These are phyloP conservation scores for Mycena citricolor DNA, from an alignment of 1,284 basidiomycete species.

Conservation along the genomic window DNA sequence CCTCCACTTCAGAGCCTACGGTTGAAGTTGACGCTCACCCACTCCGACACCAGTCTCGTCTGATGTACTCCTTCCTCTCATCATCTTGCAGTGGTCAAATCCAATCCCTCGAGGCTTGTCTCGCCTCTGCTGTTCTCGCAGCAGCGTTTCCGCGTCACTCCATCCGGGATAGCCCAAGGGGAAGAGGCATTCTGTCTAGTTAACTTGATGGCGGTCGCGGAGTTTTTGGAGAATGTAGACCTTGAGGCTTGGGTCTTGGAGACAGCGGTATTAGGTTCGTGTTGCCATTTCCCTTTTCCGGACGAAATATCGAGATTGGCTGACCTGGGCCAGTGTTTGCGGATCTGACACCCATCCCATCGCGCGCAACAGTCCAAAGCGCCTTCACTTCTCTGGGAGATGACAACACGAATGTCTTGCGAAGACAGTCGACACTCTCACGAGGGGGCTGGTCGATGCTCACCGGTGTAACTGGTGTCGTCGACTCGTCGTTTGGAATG, in stretches of 20 bases:
- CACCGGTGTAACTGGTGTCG: constrained; percentile 80
- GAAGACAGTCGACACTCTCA: constrained; percentile 79
- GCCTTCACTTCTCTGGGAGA: constrained; percentile 35
- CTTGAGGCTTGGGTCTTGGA: constrained; percentile 78
- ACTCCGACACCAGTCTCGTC: constrained; percentile 55
- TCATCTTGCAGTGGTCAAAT: constrained; percentile 91
- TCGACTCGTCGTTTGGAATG: constrained; percentile 84
- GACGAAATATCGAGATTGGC: too few relatives aligned
- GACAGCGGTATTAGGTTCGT: constrained; percentile 45
- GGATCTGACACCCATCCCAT: constrained; percentile 74
- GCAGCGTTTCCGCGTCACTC: constrained; percentile 83
- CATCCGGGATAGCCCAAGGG: constrained; percentile 53
- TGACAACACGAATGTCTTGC: constrained; percentile 71
- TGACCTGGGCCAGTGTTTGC: too few relatives aligned
- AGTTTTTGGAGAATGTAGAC: constrained; percentile 92
- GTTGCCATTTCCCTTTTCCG: too few relatives aligned
- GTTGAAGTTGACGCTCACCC: too few relatives aligned
- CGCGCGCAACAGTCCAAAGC: constrained; percentile 34
- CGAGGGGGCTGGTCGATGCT: constrained; percentile 85
- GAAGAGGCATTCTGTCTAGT: constrained; percentile 92
- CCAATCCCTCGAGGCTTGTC: constrained; percentile 82
- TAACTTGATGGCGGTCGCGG: constrained; percentile 90
- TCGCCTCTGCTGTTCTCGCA: constrained; percentile 84
- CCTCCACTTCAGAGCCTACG: too few relatives aligned
- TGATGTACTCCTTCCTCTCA: constrained; percentile 82